phyloP scores from a whole-genome alignment of 2,329 filamentous ascomycete genomes.

The Metarhizium album region DNA sequence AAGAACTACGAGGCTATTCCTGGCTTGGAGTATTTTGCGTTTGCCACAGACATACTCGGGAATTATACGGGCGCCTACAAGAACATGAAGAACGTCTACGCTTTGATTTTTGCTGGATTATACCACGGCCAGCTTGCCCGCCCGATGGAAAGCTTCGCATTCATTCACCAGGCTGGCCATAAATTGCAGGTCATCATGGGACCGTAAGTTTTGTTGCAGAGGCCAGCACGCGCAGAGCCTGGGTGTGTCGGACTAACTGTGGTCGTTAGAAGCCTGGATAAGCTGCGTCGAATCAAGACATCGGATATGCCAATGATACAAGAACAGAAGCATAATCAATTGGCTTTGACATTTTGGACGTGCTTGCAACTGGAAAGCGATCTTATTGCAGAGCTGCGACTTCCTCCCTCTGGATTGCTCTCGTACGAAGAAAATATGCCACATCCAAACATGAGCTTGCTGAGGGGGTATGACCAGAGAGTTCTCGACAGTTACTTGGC shows the following conservation, averaged over 20 bases:
- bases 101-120: slow-evolving; percentile 71
- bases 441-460: slow-evolving; percentile 45
- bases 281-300: slow-evolving; percentile 30
- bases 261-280: slow-evolving; percentile 34
- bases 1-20: slow-evolving; percentile 77
- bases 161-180: slow-evolving; percentile 45
- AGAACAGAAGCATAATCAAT: slow-evolving; percentile 44
- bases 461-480: slow-evolving; percentile 31
- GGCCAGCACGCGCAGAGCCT: background rate
- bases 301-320: slow-evolving; percentile 26
- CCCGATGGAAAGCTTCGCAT: slow-evolving; percentile 71
- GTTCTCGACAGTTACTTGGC: slow-evolving; percentile 51
- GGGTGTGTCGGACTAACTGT: background rate
- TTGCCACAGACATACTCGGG: slow-evolving; percentile 77
- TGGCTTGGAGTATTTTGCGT: slow-evolving; percentile 80
- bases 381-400: slow-evolving; percentile 73
- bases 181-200: slow-evolving; percentile 63
- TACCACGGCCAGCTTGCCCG: slow-evolving; percentile 84
- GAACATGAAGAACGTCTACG: slow-evolving; percentile 75
- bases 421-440: slow-evolving; percentile 54
- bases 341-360: slow-evolving; percentile 80
- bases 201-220: slow-evolving; percentile 40
- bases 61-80: slow-evolving; percentile 69
- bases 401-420: slow-evolving; percentile 51
- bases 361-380: slow-evolving; percentile 91